Evolutionary conservation across 2,329 filamentous ascomycete genomes (phyloP).

Genomic region (Tolypocladium amazonense): DNA sequence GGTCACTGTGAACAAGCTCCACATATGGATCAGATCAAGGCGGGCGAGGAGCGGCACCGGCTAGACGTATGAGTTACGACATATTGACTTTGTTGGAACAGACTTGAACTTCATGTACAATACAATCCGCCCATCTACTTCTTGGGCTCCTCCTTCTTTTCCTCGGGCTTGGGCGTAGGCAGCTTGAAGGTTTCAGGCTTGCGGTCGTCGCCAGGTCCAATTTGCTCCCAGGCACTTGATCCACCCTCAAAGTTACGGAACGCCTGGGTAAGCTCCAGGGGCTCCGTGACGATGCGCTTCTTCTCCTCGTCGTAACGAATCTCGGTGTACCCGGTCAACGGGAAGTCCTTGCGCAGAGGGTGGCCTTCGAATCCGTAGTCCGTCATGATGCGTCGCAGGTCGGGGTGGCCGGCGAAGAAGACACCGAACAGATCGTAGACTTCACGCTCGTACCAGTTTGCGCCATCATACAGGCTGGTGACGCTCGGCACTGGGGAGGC

Average conservation of each 20-base stretch:
- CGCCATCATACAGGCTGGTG: constrained; percentile 79
- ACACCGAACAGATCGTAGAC: constrained; percentile 97
- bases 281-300: constrained; percentile 98
- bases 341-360: constrained; percentile 95
- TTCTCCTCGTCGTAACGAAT: constrained; percentile 98
- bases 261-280: constrained; percentile 92
- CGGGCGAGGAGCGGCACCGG: neutral
- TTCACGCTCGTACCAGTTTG: constrained; percentile 98
- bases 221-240: constrained; percentile 57
- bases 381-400: constrained; percentile 95
- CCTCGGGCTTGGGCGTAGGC: constrained; percentile 89
- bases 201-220: constrained; percentile 59
- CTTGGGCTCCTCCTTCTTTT: constrained; percentile 83
- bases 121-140: constrained; percentile 49
- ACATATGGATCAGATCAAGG: neutral
- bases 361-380: constrained; percentile 99
- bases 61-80: neutral
- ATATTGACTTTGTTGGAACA: neutral
- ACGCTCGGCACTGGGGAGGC: constrained; percentile 86
- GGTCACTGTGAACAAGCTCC: neutral
- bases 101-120: constrained; percentile 3
- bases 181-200: constrained; percentile 87
- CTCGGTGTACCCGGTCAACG: constrained; percentile 95
- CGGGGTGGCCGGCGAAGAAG: constrained; percentile 91
- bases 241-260: constrained; percentile 98